Conservation (phyloP, 1,284 basidiomycete species). For the Clitocybe nebularis region DNA sequence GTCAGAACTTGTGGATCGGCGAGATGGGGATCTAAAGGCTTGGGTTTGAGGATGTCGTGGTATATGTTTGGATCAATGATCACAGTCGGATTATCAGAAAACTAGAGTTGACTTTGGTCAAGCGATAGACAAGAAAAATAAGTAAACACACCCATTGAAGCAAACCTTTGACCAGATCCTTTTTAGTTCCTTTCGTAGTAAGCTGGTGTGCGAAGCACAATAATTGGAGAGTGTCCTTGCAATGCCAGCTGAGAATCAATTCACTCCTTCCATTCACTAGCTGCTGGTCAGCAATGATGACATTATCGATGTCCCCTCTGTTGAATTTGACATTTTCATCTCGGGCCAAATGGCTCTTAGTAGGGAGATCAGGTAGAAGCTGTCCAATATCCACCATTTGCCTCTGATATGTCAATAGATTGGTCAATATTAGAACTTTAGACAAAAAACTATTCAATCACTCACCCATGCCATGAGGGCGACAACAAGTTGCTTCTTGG, state of each 20-base stretch:
- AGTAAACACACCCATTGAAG: not conserved
- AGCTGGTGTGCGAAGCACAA: not conserved
- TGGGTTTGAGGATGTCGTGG: not conserved
- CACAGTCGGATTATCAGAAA: not conserved
- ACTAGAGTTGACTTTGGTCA: not conserved
- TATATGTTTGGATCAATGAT: not conserved
- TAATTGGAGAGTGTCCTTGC: slow-evolving; percentile 2
- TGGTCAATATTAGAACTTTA: not conserved
- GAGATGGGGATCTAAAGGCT: not conserved
- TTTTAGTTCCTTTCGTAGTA: not conserved
- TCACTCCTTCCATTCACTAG: not conserved
- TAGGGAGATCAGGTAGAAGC: not conserved
- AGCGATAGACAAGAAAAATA: not conserved
- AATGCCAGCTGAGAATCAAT: not conserved
- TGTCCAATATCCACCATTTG: not conserved
- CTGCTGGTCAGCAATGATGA: not conserved
- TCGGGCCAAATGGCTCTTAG: not conserved
- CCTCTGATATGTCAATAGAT: not conserved
- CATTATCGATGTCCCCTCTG: not conserved
- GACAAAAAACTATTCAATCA: not conserved
- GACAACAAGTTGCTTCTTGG: not conserved
- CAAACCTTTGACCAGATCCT: not conserved
- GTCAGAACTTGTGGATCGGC: not conserved
- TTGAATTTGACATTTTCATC: not conserved
- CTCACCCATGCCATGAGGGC: not conserved